Evolutionary conservation across 257 asterid genomes (phyloP), one percentile per base, ranked within the genome.

Genomic region (Schizonepeta tenuifolia): DNA sequence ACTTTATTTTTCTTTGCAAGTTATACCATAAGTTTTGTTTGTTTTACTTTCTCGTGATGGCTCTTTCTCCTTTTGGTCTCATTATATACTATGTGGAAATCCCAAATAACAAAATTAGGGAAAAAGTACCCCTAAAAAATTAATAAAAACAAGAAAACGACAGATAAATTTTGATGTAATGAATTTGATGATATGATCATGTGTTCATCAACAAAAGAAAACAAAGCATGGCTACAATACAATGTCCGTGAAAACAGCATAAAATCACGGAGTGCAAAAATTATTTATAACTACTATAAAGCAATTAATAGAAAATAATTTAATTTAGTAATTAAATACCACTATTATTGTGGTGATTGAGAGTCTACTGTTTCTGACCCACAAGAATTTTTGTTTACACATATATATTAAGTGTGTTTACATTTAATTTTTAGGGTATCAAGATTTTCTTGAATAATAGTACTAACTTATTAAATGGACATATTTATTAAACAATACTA

Each of bases 41-140:
- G 50, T 33, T 79, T 50, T 55, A 73, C 80, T 75, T 83, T 81
- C 90, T 78, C 85, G 90, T 87, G 93, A 85, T 50, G 75, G 41
- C 14, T 36, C 73, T 76, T 78, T 64, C 66, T 50, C 60, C 62
- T n/a, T 69, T 20, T 33, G 65, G 26, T 35, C 36, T 41, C 53
- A 63, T 24, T 47, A 33, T 50, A 67, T 47, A 33, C 43, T 22
- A 40, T 6, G n/a, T 65, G 40, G 7, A 21, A 4, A 57, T 5
- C 31, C 15, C 31, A n/a, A 50, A 47, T 7, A 17, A 20, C 20
- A 1, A 3, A 17, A 11, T 38, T 14, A 69, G 22, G 3, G 6
- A 31, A 36, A 40, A 53, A 41, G 49, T 28, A 26, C 7, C 36
- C 36, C 31, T 31, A 33, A 59, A n/a, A 46, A 53, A 13, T 2